These are phyloP conservation scores for Tolypocladium endophyticum DNA, from an alignment of 2,329 filamentous ascomycete species.

Conservation along the genomic window DNA sequence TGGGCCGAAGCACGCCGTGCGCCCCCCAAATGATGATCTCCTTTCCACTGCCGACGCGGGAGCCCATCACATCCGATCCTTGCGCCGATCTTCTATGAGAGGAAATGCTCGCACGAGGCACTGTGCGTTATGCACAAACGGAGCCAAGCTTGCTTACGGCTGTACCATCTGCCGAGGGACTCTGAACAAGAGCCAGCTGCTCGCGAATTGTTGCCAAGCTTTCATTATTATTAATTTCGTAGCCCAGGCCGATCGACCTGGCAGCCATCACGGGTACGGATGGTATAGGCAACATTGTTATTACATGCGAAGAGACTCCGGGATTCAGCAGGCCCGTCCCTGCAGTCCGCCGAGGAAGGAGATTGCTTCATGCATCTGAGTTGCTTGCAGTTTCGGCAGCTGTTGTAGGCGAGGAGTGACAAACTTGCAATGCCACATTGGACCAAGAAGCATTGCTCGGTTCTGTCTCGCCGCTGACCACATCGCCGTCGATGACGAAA, in stretches of 20 bases:
- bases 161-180: background rate
- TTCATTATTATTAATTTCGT: too few relatives aligned
- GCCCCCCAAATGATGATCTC: background rate
- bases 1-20: conserved; percentile 1
- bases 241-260: background rate
- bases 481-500: background rate
- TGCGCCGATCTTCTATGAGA: background rate
- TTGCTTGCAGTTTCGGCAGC: background rate
- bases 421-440: background rate
- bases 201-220: too few relatives aligned
- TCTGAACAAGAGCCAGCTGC: background rate
- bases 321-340: background rate
- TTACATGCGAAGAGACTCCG: background rate
- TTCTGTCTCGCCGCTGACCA: background rate
- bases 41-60: conserved; percentile 1
- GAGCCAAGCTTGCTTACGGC: background rate
- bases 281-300: background rate
- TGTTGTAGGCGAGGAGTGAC: background rate
- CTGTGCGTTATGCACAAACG: background rate
- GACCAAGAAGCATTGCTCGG: background rate
- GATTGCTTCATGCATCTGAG: background rate
- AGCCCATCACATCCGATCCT: background rate
- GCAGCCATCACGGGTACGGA: background rate
- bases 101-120: background rate
- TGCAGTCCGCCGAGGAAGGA: background rate